These are phyloP conservation scores for Neocucurbitaria cava DNA, from an alignment of 2,329 filamentous ascomycete species.

Conservation along the genomic window DNA sequence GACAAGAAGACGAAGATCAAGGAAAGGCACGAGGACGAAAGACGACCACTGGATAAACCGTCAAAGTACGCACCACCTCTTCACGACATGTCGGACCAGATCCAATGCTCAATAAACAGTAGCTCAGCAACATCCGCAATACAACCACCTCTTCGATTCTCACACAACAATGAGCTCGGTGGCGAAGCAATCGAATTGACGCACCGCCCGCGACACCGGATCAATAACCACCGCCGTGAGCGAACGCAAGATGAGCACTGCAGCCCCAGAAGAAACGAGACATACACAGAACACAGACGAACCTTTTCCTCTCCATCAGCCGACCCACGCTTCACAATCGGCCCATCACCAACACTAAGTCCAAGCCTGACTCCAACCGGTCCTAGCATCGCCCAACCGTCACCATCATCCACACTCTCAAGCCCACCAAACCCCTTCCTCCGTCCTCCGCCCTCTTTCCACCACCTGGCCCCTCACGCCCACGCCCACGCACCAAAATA, in stretches of 20 bases:
- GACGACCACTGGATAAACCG: slow-evolving; percentile 21
- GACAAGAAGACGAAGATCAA: background rate
- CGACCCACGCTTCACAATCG: background rate
- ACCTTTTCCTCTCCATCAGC: background rate
- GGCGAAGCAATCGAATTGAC: background rate
- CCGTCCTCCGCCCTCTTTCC: no score
- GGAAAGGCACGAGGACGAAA: slow-evolving; percentile 3
- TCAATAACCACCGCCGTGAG: background rate
- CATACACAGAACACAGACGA: background rate
- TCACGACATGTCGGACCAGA: no score
- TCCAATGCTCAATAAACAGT: background rate
- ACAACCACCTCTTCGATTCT: background rate
- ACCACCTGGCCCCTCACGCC: background rate
- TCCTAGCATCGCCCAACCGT: background rate
- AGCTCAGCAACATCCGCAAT: background rate
- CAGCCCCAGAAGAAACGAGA: background rate
- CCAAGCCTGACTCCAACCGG: background rate
- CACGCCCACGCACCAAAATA: background rate
- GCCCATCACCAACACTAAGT: background rate
- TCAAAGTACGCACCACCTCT: slow-evolving; percentile 16
- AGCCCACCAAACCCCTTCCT: slow-evolving; percentile 5
- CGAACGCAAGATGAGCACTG: background rate
- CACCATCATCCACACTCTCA: background rate
- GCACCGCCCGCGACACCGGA: background rate
- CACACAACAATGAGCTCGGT: background rate